Evolutionary conservation across 2,329 filamentous ascomycete genomes (phyloP), one percentile per base, ranked within the genome.

Genomic region (Diaporthe destruens): DNA sequence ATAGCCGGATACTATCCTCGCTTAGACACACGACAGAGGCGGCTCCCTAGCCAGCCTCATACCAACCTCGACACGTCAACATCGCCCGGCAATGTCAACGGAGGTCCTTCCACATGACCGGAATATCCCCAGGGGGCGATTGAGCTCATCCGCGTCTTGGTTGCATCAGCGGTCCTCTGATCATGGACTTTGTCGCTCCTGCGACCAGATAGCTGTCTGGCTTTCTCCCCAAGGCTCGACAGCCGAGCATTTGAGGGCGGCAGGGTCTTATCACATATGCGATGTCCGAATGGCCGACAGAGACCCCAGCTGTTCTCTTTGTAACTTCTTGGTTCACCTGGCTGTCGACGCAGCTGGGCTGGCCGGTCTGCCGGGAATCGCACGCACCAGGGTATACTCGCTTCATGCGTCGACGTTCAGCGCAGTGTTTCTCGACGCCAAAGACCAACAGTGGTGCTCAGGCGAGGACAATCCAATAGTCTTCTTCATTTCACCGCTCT

Each of bases 401-500:
- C 67, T 70, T n/a, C 67, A 70, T 18, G 55, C 44, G 14, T 70
- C 67, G 32, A 23, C 55, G 16, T 61, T 70, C 55, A 70, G 67
- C 32, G 55, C 44, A 14, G 67, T 61, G 9, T 70, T 70, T 54
- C 56, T 70, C 16, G 55, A 70, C 23, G 44, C 29, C 7, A 32
- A 70, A 42, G 67, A 70, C 36, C 55, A 34, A 34, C 54, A 44
- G 2, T 61, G 67, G 67, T 70, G 34, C 18, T 53, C 53, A 7
- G 67, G 49, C n/a, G 32, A 53, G 16, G 32, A 53, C 16, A 18
- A 70, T 7, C 55, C 53, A 23, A 42, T 53, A 9, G 34, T 70
- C n/a, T 61, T 61, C n/a, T 70, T 59, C 67, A 53, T 70, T 16
- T 70, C 67, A 42, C 67, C 67, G 23, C 67, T 70, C 44, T 70